Conservation (phyloP, 2,329 filamentous ascomycete genomes). For the Phialocephala subalpina region DNA sequence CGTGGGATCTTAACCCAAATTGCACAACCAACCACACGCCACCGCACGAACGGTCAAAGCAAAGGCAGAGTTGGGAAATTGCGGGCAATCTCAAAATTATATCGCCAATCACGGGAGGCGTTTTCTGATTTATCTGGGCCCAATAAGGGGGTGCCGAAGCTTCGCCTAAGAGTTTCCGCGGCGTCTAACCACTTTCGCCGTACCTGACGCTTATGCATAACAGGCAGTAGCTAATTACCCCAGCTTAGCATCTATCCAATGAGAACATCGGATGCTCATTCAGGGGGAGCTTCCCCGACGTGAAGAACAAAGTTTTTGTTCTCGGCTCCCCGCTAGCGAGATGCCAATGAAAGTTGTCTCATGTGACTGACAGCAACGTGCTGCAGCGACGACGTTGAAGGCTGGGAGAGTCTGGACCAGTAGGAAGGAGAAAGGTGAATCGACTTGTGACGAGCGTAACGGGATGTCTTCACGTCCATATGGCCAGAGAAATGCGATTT, state of each 20-base stretch:
- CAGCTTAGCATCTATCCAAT: not conserved
- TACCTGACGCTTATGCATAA: slow-evolving; percentile 33
- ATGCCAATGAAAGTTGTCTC: slow-evolving; percentile 7
- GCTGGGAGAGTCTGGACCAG: not conserved
- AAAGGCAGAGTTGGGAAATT: slow-evolving; percentile 21
- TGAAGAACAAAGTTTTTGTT: not conserved
- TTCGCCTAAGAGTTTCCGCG: not conserved
- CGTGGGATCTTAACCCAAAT: not conserved
- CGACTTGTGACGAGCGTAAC: not conserved
- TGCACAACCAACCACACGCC: slow-evolving; percentile 11
- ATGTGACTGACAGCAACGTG: slow-evolving; percentile 9
- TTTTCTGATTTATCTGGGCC: slow-evolving; percentile 3
- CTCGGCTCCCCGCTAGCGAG: not conserved
- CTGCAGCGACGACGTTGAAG: not conserved
- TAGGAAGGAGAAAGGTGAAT: not conserved
- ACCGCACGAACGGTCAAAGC: not conserved
- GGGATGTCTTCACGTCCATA: not conserved
- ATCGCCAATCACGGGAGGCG: slow-evolving; percentile 12
- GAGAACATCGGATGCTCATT: not conserved
- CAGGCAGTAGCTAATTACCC: slow-evolving; percentile 15
- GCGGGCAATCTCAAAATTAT: slow-evolving; percentile 21
- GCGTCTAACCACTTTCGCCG: slow-evolving; percentile 19
- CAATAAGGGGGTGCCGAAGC: slow-evolving; percentile 11
- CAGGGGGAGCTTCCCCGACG: slow-evolving; percentile 7
- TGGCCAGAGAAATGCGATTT: not conserved